Conservation (phyloP, 306 rosid species). For the Abrus precatorius region DNA sequence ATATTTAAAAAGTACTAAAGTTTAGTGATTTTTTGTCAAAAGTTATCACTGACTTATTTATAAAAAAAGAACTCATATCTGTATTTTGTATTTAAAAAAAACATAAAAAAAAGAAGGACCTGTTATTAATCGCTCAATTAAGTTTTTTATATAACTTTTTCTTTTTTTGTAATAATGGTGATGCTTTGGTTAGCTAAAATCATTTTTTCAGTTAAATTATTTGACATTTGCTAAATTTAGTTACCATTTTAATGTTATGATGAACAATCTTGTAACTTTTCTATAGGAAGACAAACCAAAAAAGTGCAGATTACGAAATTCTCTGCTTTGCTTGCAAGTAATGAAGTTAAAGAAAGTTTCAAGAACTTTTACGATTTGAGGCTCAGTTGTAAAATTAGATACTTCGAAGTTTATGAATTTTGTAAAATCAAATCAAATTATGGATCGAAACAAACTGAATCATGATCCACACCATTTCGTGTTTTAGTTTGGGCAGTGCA, state of each 20-base stretch:
- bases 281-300: neutral
- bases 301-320: too few relatives aligned
- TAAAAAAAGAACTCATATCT: too few relatives aligned
- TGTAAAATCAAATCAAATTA: neutral
- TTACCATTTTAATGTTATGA: neutral
- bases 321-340: too few relatives aligned
- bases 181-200: conserved; percentile 25
- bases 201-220: neutral
- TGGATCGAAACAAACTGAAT: neutral
- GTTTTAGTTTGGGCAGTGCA: neutral
- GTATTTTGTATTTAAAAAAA: too few relatives aligned
- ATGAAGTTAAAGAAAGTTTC: neutral
- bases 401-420: neutral
- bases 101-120: too few relatives aligned
- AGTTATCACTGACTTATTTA: too few relatives aligned
- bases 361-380: neutral
- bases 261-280: neutral
- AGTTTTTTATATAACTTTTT: neutral
- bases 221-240: neutral
- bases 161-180: neutral
- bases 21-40: too few relatives aligned
- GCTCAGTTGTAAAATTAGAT: neutral
- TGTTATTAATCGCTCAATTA: conserved; percentile 30
- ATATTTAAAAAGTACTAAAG: too few relatives aligned
- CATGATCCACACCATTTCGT: neutral